Evolutionary conservation across 345 rosid genomes (phyloP), one percentile per base, ranked within the genome.

Genomic region (Psidium guajava): DNA sequence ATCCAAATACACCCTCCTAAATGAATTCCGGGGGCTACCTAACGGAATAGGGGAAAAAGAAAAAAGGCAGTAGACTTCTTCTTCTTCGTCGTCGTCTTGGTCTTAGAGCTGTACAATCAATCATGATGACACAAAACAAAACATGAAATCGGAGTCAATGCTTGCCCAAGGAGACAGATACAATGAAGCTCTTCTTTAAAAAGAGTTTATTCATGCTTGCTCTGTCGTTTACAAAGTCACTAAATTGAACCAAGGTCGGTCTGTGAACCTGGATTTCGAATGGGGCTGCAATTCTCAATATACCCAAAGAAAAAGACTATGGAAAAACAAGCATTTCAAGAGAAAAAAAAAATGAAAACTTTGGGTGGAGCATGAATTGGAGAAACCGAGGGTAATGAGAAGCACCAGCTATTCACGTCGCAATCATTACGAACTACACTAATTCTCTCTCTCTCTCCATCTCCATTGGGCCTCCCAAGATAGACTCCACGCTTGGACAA

Each of bases 341-440:
- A 69, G 47, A 9, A 18, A 18, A 8, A 18, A 18, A 69, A 69
- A 69, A 69, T 36, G 47, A 36, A 36, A 69, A 50, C 52, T 50
- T 50, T 11, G 13, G n/a, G 32, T 77, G n/a, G 32, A 57, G 25
- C 22, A 85, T 22, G 11, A 10, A 5, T 56, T 55, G 20, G 16
- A 42, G 32, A 83, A 25, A 42, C 28, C 56, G 18, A 47, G 56
- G 54, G 69, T 51, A 13, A 82, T 44, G 59, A 69, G 80, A 25
- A 24, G 80, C 13, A 69, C 12, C 77, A 69, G 44, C 40, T 82
- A 82, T 64, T 83, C 87, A 87, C 21, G 88, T 87, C 59, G 75
- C 83, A 84, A 73, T 88, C 89, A 83, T 83, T 74, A 54, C 64
- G 80, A 85, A 69, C 28, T 3, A 56, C 16, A 11, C 82, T 69